Evolutionary conservation across 331 rosid species (phyloP).

Genomic region (Phaseolus coccineus): DNA sequence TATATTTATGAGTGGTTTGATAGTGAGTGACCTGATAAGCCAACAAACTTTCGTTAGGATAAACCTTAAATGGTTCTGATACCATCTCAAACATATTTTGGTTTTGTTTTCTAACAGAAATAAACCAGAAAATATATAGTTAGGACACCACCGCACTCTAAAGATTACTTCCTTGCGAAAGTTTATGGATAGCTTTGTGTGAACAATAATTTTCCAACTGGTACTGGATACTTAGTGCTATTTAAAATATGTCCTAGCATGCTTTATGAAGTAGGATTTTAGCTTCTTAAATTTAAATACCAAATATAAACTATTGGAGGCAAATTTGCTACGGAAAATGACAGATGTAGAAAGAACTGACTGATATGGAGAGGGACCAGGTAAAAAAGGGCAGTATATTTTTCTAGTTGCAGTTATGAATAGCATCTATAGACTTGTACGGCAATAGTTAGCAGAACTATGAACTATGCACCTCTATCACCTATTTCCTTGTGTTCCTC

Average conservation of each 20-base stretch:
- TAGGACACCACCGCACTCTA: not conserved
- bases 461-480: not conserved
- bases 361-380: slow-evolving; percentile 14
- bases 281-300: not conserved
- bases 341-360: not conserved
- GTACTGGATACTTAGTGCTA: not conserved
- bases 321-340: not conserved
- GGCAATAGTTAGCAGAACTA: not conserved
- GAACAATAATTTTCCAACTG: not conserved
- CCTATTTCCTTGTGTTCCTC: not conserved
- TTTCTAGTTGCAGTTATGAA: not conserved
- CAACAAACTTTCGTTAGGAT: no score
- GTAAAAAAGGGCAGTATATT: not conserved
- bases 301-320: not conserved
- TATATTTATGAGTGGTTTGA: no score
- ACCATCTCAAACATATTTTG: not conserved
- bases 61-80: no score
- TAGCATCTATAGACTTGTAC: not conserved
- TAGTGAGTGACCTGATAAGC: no score
- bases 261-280: not conserved
- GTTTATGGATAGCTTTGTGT: not conserved
- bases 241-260: not conserved
- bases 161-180: not conserved
- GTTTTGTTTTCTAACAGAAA: not conserved
- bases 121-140: not conserved